Base-by-base conservation (phyloP, 2,329 filamentous ascomycete genomes). In the Pestalotiopsis fici region DNA sequence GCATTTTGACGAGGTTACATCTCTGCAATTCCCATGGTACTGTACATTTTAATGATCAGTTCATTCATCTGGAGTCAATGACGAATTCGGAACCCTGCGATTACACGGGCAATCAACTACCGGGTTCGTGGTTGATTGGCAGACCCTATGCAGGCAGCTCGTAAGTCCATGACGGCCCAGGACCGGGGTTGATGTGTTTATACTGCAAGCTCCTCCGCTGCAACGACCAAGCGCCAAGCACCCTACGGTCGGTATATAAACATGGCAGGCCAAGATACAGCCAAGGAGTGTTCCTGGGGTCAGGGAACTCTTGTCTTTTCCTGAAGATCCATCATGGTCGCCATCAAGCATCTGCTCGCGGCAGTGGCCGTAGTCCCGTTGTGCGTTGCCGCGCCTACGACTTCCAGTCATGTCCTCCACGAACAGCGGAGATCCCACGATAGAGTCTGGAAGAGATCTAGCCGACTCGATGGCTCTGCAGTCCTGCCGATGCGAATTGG, bases 401-500 rank as follows among this genome's bases (percentile, higher is more conserved):
- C 57, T 23, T 60, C 31, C 3, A 23, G 57, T 31, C 57, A 37
- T 39, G 57, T 60, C 12, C 28, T 37, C 57, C 57, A 60, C 28
- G 57, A 60, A 39, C 57, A 60, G 31, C 57, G 57, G 18, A 60
- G 28, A 35, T 37, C 57, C 31, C 57, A 60, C 23, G 57, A 35
- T 60, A 27, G 57, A 11, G 15, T n/a, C 31, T 60, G 57, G 57
- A 39, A 21, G 27, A 60, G 31, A 31, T 35, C 57, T n/a, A 60
- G 31, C 31, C 31, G 57, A 39, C 27, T 60, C 18, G 57, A 60
- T 9, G 37, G 57, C 57, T 60, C 57, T 23, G 65, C 65, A 12
- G 59, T 66, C 4, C 28, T 66, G 1, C 59, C 65, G 13, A 25
- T 66, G 43, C 65, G 59, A 13, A 66, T 66, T 23, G 65, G 59